Percentiles rank a stretch among this genome's conserved stretches.
These are phyloP conservation scores for Hyaloscypha bicolor DNA, from an alignment of 495 filamentous ascomycete species.

Conservation along the genomic window DNA sequence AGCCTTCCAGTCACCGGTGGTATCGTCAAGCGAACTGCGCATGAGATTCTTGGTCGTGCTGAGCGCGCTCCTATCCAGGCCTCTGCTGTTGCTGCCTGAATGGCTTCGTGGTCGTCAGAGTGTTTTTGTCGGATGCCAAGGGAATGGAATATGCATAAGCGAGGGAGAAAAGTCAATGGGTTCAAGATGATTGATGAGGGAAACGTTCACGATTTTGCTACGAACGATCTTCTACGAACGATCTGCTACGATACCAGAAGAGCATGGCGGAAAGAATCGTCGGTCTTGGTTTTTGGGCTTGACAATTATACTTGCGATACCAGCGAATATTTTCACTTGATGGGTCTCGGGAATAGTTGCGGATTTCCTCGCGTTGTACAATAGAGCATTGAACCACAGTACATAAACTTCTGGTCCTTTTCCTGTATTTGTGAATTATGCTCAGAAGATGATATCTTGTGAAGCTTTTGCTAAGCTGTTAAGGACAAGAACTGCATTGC, in stretches of 20 bases:
- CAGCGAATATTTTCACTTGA: not conserved
- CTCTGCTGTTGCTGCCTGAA: slow-evolving; percentile 34
- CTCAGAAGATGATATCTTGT: too few species aligned
- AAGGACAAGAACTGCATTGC: too few species aligned
- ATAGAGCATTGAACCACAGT: not conserved
- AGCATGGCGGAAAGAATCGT: not conserved
- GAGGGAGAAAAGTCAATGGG: not conserved
- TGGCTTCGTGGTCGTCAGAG: not conserved
- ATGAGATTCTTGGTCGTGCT: slow-evolving; percentile 56
- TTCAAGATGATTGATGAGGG: not conserved
- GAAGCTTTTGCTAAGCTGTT: too few species aligned
- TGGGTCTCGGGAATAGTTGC: not conserved
- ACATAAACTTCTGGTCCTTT: not conserved
- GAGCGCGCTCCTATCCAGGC: slow-evolving; percentile 34
- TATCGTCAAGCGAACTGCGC: slow-evolving; percentile 82
- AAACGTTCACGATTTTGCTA: not conserved
- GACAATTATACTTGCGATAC: not conserved
- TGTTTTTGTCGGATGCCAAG: not conserved
- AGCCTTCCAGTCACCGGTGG: slow-evolving; percentile 90
- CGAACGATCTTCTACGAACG: slow-evolving; percentile 11
- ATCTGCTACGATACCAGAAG: slow-evolving; percentile 20
- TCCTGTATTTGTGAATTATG: not conserved
- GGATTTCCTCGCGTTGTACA: not conserved
- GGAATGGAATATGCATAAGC: not conserved
- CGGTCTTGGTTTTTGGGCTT: not conserved